A percentile compares a stretch with the other conserved stretches of the same genome.
Conservation (phyloP, 2,329 filamentous ascomycete genomes). For the Diplodia mutila region DNA sequence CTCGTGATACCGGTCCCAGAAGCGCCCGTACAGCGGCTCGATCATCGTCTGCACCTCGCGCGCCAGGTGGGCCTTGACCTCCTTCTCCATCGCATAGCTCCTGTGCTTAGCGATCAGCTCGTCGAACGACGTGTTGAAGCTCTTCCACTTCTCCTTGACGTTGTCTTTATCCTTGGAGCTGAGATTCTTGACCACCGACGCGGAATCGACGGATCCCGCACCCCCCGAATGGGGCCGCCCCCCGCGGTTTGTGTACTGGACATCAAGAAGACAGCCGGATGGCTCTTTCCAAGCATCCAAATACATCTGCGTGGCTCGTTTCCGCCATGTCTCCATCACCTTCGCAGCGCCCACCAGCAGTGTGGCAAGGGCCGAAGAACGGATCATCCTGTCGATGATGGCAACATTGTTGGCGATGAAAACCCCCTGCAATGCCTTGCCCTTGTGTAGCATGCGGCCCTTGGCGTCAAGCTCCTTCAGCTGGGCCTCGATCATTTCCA, state of each 20-base stretch:
- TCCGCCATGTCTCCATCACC: conserved; percentile 82
- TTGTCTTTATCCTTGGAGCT: conserved; percentile 91
- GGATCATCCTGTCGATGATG: conserved; percentile 82
- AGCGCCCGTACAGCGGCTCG: conserved; percentile 90
- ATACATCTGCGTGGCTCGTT: conserved; percentile 81
- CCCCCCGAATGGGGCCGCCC: conserved; percentile 67
- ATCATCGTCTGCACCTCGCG: conserved; percentile 89
- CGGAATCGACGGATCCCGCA: conserved; percentile 65
- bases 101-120: conserved; percentile 85
- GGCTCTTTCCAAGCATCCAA: conserved; percentile 87
- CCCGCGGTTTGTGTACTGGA: conserved; percentile 82
- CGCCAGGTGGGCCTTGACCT: conserved; percentile 79
- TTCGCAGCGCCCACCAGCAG: conserved; percentile 67
- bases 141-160: conserved; percentile 94
- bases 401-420: conserved; percentile 89
- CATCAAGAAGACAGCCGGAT: conserved; percentile 79
- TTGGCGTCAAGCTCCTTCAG: conserved; percentile 76
- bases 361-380: conserved; percentile 74
- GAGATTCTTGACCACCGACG: conserved; percentile 79
- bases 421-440: conserved; percentile 78
- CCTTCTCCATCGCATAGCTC: conserved; percentile 83
- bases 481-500: conserved; percentile 83
- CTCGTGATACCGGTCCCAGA: conserved; percentile 97
- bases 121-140: conserved; percentile 89
- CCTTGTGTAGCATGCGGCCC: conserved; percentile 71